These are phyloP conservation scores for Cordyceps pruinosa DNA, from an alignment of 2,329 filamentous ascomycete species.

Conservation along the genomic window DNA sequence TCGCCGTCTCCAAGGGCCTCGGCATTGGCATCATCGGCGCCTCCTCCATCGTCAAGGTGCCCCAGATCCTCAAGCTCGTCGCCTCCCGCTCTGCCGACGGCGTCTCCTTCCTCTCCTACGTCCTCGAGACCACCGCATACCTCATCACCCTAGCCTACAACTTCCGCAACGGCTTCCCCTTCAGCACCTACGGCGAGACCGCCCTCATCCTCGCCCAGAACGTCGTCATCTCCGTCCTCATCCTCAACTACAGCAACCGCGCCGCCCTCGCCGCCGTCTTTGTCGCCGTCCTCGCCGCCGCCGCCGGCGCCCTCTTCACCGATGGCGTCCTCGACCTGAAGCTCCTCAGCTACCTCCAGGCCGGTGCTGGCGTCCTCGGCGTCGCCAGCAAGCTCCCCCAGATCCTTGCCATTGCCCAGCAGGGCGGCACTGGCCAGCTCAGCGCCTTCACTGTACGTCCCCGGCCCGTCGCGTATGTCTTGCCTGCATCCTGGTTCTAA, in stretches of 20 bases:
- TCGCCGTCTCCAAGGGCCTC: constrained; percentile 85
- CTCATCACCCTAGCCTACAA: constrained; percentile 91
- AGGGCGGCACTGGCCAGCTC: constrained; percentile 89
- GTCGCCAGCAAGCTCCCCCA: constrained; percentile 91
- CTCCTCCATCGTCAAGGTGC: constrained; percentile 88
- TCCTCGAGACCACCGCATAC: constrained; percentile 83
- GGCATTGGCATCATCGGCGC: constrained; percentile 90
- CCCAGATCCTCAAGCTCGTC: constrained; percentile 90
- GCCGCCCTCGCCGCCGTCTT: constrained; percentile 65
- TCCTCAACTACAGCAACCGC: constrained; percentile 74
- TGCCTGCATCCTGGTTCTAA: not conserved
- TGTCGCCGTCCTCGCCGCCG: constrained; percentile 66
- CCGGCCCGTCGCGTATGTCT: not conserved
- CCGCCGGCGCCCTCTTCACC: constrained; percentile 63
- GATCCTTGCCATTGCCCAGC: constrained; percentile 75
- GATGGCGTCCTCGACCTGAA: constrained; percentile 58
- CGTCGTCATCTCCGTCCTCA: constrained; percentile 77
- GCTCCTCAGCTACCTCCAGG: constrained; percentile 69
- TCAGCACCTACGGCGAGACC: constrained; percentile 95
- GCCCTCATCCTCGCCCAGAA: constrained; percentile 90
- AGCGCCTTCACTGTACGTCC: constrained; percentile 85
- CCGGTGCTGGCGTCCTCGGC: constrained; percentile 72
- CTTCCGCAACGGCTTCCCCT: constrained; percentile 81
- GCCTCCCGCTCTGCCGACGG: constrained; percentile 73
- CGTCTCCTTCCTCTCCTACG: constrained; percentile 82